Evolutionary conservation across 1,284 basidiomycete species (phyloP), one percentile per base, ranked within the genome.

Genomic region (Ustilago bromivora): DNA sequence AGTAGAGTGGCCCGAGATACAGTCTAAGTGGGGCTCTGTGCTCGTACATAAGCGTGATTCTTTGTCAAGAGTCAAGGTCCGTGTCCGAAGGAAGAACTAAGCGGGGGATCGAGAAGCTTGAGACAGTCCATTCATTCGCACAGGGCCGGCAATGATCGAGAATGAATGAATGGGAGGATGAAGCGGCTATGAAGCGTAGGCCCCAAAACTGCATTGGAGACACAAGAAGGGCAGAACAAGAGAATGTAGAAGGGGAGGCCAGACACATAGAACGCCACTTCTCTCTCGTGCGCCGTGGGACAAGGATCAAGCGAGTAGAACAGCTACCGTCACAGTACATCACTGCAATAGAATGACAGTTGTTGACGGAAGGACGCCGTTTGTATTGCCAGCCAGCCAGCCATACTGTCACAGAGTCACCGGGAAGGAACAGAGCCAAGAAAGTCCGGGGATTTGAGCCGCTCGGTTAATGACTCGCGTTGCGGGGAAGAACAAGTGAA

Each of bases 11-110:
- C 35, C 28, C 43, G 35, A 34, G 61, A 32, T 23, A 51, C 41
- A 49, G 31, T 40, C 51, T 57, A 38, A 58, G 53, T 31, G 68
- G 68, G 54, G 58, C 58, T 54, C 62, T 55, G 62, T 58, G 68
- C 62, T 57, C 36, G 34, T 59, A 36, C 58, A 60, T 56, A 66
- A 66, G 66, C 66, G 35, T 52, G 3, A 54, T 23, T 54, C 53
- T 46, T 40, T 55, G 57, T 56, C 36, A 15, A 32, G 60, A 28
- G 52, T 47, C 32, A 34, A 55, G 52, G 34, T 28, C 23, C 23
- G 23, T 28, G 23, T 28, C 23, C 23, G 23, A 23, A 41, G 19
- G 38, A 57, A 32, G 40, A 28, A 40, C 19, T 6, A 23, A 41
- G 28, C 15, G 17, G 47, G 28, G 12, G 17, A n/a, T 28, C 13